Conservation (phyloP, 2,329 filamentous ascomycete species). For the Graphiopsis chlorocephala region DNA sequence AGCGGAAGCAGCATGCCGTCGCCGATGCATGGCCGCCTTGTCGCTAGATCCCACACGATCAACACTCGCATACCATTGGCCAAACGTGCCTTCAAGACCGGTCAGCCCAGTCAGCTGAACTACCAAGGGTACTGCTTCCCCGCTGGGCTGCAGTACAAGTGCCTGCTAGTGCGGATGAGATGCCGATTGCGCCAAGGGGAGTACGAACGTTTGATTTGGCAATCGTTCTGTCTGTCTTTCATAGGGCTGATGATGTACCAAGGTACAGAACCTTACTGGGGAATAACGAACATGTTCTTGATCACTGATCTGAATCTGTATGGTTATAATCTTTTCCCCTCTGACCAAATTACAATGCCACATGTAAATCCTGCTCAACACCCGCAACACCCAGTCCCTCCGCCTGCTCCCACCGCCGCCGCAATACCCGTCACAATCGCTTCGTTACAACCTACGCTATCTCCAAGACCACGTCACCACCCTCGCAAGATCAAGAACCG, state of each 20-base stretch:
- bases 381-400: neutral
- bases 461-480: slow-evolving; percentile 8
- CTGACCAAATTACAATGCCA: too few relatives aligned
- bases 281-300: neutral
- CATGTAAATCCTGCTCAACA: too few relatives aligned
- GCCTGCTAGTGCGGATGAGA: neutral
- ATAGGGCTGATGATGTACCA: slow-evolving; percentile 10
- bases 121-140: neutral
- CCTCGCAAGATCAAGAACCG: neutral
- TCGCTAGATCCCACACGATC: neutral
- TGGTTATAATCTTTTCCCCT: neutral
- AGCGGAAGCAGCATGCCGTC: slow-evolving; percentile 13
- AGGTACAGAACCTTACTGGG: neutral
- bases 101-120: slow-evolving; percentile 15
- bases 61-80: neutral
- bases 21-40: slow-evolving; percentile 13
- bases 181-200: slow-evolving; percentile 14
- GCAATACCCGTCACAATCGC: slow-evolving; percentile 10
- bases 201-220: slow-evolving; percentile 10
- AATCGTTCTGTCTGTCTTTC: neutral
- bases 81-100: neutral
- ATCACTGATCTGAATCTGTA: neutral
- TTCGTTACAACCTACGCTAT: neutral
- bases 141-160: slow-evolving; percentile 11
- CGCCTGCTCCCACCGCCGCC: neutral